Evolutionary conservation across 805 yeast species (phyloP).

Genomic region (Lipomyces spencermartinsiae): DNA sequence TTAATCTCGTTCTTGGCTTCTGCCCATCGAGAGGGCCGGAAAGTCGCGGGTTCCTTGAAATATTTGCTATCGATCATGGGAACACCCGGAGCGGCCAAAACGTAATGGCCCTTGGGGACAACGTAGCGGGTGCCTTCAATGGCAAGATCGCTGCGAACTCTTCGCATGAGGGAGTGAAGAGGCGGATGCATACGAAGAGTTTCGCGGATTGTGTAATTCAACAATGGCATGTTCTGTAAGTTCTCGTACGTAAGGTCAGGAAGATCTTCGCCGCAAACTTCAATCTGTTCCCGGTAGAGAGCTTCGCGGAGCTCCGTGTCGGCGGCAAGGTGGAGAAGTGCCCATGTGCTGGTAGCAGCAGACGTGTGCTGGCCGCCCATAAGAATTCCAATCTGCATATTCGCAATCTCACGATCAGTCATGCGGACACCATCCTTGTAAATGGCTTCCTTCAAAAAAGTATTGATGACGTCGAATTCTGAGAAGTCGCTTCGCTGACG

Average conservation of each 20-base stretch:
- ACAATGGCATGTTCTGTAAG: conserved; percentile 78
- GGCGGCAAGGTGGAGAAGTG: conserved; percentile 86
- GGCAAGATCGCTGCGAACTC: conserved; percentile 76
- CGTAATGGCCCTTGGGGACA: conserved; percentile 88
- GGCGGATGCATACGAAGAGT: conserved; percentile 96
- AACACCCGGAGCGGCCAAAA: conserved; percentile 92
- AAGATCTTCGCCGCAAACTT: conserved; percentile 55
- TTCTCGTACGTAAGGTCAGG: conserved; percentile 78
- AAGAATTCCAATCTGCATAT: conserved; percentile 88
- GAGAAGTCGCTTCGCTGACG: conserved; percentile 72
- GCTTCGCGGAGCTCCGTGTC: conserved; percentile 84
- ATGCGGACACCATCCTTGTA: conserved; percentile 93
- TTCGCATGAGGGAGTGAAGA: conserved; percentile 92
- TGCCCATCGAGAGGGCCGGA: conserved; percentile 88
- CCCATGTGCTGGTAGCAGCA: conserved; percentile 96
- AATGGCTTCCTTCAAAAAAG: conserved; percentile 78
- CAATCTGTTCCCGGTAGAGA: conserved; percentile 73
- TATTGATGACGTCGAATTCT: conserved; percentile 87
- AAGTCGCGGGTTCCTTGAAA: conserved; percentile 76
- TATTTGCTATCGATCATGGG: conserved; percentile 76
- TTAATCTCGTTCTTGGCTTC: conserved; percentile 42
- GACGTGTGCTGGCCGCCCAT: conserved; percentile 99
- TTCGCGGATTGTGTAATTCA: conserved; percentile 86
- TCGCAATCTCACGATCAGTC: conserved; percentile 95
- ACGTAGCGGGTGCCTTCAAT: conserved; percentile 81